Base-by-base conservation (phyloP, 306 rosid species). In the Cucurbita ficifolia region DNA sequence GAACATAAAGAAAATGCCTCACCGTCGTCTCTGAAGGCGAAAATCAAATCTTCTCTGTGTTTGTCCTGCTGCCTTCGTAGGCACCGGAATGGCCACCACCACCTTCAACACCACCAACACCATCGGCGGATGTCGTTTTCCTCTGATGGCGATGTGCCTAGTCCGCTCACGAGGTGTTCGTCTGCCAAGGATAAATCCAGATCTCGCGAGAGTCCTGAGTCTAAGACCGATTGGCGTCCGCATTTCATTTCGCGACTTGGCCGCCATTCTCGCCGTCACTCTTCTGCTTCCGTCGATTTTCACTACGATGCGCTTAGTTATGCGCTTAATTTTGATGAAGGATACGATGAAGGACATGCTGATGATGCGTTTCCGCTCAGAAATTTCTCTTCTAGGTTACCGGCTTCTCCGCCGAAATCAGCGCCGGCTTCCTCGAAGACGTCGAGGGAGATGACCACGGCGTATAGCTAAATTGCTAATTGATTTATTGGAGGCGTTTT, bases 231-330 rank as follows among this genome's bases (percentile, higher is more conserved):
- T 12, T 84, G 78, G 79, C 85, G 88, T 83, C 53, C 75, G 76
- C 76, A 49, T 64, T 81, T 84, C 79, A 84, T 88, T 55, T 57
- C 80, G 8, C 78, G 83, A 3, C 76, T 92, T 80, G 84, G 88
- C 3, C 82, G 84, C 77, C 83, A 73, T 76, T 4, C 67, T 36
- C 89, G 91, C 72, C 88, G 87, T 39, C 89, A 87, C 67, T 88
- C 96, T 45, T 88, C 96, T 48, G 84, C 89, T 18, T 65, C 72
- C 2, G 72, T 53, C 8, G 96, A 87, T 42, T 88, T 85, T 76
- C 88, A 65, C 17, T 92, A 92, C 84, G 98, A 92, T 50, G 58
- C 88, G 0, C 79, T 86, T 73, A 90, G 96, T 55, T 90, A 92
- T 67, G 50, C 88, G 0, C 76, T 83, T 22, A 92, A 92, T 73